Base-by-base conservation (phyloP, 2,329 filamentous ascomycete genomes). In the Calonectria pteridis region DNA sequence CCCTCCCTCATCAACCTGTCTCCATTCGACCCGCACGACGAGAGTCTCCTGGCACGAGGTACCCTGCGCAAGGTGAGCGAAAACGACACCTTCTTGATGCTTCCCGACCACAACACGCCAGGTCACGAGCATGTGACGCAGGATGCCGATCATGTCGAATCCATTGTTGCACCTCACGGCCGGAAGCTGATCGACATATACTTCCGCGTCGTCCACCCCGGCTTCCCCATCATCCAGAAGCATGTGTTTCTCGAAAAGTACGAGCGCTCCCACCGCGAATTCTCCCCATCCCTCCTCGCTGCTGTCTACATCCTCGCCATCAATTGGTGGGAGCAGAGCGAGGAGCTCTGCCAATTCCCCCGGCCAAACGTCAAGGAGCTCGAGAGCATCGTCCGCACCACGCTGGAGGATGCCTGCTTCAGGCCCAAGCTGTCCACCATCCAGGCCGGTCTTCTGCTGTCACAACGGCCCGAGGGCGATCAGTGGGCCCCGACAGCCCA, bases 401-500 rank as follows among this genome's bases (percentile, higher is more conserved):
- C 94, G 20, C 87, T 98, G 68, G 91, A 92, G 11, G 91, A 95
- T 77, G 94, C 94, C 65, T 93, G 97, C 88, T 93, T 93, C 80
- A 89, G 94, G 72, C 95, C 96, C 0, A 97, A 97, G 81, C 88
- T 96, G 35, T 95, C 93, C 7, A 95, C 94, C 2, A 89, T 96
- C 4, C 94, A 96, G 82, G 94, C 94, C 23, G 94, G 94, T 0
- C 86, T 96, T 37, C 85, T 96, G 18, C 86, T 96, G 18, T 91
- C 94, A 16, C 94, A 96, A 81, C 89, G 93, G 35, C 93, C 93
- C 9, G 93, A 94, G 77, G 92, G 93, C 14, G 93, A 95, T 79
- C 93, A 95, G 67, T 96, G 95, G 91, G 94, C 94, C 1, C 88
- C 96, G 72, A 98, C 95, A 1, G 94, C 94, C 5, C 95, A 98